Evolutionary conservation across 2,329 filamentous ascomycete genomes (phyloP), one percentile per base, ranked within the genome.

Genomic region (Sporothrix inflata): DNA sequence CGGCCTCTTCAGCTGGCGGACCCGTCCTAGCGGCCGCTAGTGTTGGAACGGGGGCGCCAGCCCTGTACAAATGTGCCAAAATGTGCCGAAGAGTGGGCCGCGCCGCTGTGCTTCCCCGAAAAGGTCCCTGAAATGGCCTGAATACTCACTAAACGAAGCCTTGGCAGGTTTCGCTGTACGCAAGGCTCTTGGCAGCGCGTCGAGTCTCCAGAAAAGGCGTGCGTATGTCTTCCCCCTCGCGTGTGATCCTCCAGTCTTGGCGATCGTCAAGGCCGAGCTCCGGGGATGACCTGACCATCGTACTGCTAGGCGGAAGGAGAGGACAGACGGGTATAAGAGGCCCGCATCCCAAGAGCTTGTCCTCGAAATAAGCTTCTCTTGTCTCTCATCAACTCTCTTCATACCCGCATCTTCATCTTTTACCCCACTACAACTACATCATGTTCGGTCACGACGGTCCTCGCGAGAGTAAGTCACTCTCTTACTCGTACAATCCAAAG

Each of bases 1-100:
- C 60, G 60, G 34, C 60, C 60, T 65, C 38, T 45, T 24, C 60
- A 65, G 60, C 27, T 65, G 12, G 60, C 60, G 60, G 60, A 65
- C 38, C 40, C 60, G n/a, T 27, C 11, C 38, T 45, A 65, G 60
- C 60, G 38, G 60, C n/a, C 60, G 40, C 60, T 65, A 65, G 60
- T 45, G 30, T 19, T n/a, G 12, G 3, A 11, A 7, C 30, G 16
- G 34, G 9, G 24, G 21, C 34, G 9, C 9, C 60, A 65, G 38
- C 60, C 57, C 57, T 61, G 34, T 21, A 30, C 40, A 21, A 12
- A 30, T 40, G 11, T 40, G 34, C 30, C 34, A 12, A 14, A 12
- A 30, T 40, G 11, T 40, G 34, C 30, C 34, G 9, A 14, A 24
- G 38, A 42, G 34, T 65, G 38, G 60, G 60, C 38, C 34, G 21